Conservation (phyloP, 1,139 yeast species). For the Kluyveromyces marxianus region DNA sequence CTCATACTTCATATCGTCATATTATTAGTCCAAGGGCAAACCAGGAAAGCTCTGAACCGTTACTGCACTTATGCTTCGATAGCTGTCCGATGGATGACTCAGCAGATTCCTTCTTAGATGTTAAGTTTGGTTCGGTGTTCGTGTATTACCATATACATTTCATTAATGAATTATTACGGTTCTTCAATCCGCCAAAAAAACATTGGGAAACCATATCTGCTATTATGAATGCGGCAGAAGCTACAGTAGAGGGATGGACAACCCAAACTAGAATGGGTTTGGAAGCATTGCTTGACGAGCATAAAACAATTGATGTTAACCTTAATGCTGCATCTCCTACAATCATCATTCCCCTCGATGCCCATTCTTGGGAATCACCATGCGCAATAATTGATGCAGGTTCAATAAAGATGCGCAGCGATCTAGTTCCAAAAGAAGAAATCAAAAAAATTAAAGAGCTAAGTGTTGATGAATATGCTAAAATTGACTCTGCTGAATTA, state of each 20-base stretch:
- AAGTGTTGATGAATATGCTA: constrained; percentile 53
- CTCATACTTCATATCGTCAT: constrained; percentile 65
- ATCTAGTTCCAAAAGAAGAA: constrained; percentile 64
- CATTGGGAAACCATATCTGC: constrained; percentile 88
- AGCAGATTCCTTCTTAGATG: constrained; percentile 72
- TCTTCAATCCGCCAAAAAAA: constrained; percentile 81
- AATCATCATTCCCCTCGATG: constrained; percentile 79
- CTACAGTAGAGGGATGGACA: constrained; percentile 85
- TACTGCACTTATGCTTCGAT: constrained; percentile 78
- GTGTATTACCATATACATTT: constrained; percentile 80
- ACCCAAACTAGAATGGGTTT: constrained; percentile 87
- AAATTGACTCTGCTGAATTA: constrained; percentile 64
- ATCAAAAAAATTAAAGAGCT: constrained; percentile 67
- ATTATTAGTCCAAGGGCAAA: constrained; percentile 72
- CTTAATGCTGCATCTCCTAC: constrained; percentile 92
- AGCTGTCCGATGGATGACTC: constrained; percentile 74
- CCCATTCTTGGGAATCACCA: constrained; percentile 73
- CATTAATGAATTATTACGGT: constrained; percentile 62
- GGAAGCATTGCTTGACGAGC: constrained; percentile 90
- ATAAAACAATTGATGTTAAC: constrained; percentile 77
- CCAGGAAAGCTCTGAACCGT: constrained; percentile 39
- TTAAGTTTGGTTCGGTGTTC: constrained; percentile 80
- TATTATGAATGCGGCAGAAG: constrained; percentile 90
- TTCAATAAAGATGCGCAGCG: constrained; percentile 77
- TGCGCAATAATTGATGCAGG: constrained; percentile 96